These are phyloP conservation scores for Oxyria digyna DNA, from an alignment of 148 eudicot species.

Conservation along the genomic window DNA sequence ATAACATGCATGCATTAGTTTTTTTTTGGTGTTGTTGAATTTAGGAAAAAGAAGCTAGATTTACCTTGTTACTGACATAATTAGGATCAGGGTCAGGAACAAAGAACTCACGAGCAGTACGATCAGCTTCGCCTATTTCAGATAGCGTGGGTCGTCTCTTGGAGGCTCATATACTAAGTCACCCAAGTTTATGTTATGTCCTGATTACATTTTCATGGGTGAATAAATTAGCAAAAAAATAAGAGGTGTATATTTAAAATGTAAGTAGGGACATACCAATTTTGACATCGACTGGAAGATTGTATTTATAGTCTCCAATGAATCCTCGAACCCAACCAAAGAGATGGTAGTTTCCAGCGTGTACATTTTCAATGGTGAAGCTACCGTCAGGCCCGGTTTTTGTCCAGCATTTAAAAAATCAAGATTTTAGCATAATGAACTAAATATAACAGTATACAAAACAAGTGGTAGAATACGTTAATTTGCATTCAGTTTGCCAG, in stretches of 20 bases:
- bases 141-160: slow-evolving; percentile 37
- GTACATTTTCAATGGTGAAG: slow-evolving; percentile 37
- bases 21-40: too few relatives aligned
- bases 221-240: neutral
- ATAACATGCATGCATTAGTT: too few relatives aligned
- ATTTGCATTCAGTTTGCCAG: slow-evolving; percentile 66
- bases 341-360: slow-evolving; percentile 42
- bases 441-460: slow-evolving; percentile 11
- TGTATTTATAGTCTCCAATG: slow-evolving; percentile 52
- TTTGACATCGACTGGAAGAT: neutral
- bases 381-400: slow-evolving; percentile 36
- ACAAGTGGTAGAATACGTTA: slow-evolving; percentile 25
- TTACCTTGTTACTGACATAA: slow-evolving; percentile 53
- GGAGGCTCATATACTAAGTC: slow-evolving; percentile 39
- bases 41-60: too few relatives aligned
- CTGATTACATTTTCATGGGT: slow-evolving; percentile 7
- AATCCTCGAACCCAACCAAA: slow-evolving; percentile 65
- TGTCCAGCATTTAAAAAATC: slow-evolving; percentile 41
- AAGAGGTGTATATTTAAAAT: too few relatives aligned
- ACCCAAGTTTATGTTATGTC: slow-evolving; percentile 22
- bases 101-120: slow-evolving; percentile 42
- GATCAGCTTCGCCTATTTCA: slow-evolving; percentile 48
- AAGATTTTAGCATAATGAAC: slow-evolving; percentile 19
- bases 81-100: slow-evolving; percentile 41
- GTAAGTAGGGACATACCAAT: neutral